Evolutionary conservation across 257 asterid species (phyloP).

Genomic region (Prunella vulgaris): DNA sequence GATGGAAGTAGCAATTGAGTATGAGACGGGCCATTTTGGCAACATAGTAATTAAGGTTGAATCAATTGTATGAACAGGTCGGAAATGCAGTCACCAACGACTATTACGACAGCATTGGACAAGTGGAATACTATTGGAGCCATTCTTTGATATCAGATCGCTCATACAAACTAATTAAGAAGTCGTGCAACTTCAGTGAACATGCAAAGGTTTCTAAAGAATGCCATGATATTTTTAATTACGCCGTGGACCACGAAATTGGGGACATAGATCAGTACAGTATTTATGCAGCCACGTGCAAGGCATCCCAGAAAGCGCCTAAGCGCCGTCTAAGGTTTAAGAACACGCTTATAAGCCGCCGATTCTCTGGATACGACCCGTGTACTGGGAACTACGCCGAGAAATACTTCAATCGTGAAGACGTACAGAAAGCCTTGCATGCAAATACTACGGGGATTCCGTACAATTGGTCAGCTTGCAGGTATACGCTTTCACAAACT

Average conservation of each 20-base stretch:
- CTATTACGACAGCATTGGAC: conserved; percentile 54
- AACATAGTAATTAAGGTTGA: too few species aligned
- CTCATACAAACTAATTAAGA: conserved; percentile 43
- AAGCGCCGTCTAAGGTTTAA: conserved; percentile 27
- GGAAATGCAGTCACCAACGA: conserved; percentile 74
- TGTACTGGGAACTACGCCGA: conserved; percentile 69
- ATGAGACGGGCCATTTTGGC: too few species aligned
- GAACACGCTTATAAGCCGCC: conserved; percentile 36
- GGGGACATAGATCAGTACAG: conserved; percentile 74
- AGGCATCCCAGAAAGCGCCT: too few species aligned
- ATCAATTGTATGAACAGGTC: conserved; percentile 36
- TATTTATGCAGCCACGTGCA: conserved; percentile 55
- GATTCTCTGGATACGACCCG: conserved; percentile 62
- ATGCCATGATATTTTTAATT: conserved; percentile 38
- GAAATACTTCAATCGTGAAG: conserved; percentile 57
- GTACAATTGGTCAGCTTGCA: conserved; percentile 86
- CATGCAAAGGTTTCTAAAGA: conserved; percentile 28
- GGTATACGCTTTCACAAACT: conserved; percentile 40
- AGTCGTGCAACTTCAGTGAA: conserved; percentile 57
- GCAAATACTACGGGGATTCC: conserved; percentile 71
- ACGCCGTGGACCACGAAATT: conserved; percentile 53
- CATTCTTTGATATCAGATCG: conserved; percentile 75
- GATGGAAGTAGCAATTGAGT: too few species aligned
- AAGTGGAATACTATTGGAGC: conserved; percentile 73
- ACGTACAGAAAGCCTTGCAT: conserved; percentile 82